Conservation (phyloP, 306 rosid genomes). For the Prunus kanzakura region DNA sequence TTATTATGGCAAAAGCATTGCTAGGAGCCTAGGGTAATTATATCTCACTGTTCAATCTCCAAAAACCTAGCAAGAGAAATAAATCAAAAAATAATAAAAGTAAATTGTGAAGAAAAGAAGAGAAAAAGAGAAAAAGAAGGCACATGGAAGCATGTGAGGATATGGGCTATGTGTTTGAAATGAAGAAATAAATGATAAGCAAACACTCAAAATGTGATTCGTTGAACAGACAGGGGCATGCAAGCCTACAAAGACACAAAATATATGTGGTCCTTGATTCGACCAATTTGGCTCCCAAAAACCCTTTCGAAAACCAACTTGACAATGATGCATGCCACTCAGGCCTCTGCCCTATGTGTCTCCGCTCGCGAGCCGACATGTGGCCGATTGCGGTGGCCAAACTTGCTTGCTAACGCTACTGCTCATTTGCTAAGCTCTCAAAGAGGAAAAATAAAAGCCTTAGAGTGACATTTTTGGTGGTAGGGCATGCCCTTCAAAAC, state of each 20-base stretch:
- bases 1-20: no score
- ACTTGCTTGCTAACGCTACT: conserved; percentile 24
- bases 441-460: conserved; percentile 25
- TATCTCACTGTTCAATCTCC: no score
- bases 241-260: not conserved
- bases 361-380: conserved; percentile 22
- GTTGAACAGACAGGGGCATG: not conserved
- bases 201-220: conserved; percentile 30
- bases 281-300: conserved; percentile 19
- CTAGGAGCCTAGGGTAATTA: no score
- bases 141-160: conserved; percentile 77
- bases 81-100: not conserved
- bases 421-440: conserved; percentile 2
- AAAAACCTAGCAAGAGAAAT: no score
- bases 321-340: conserved; percentile 24
- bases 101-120: not conserved
- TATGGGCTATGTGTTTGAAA: conserved; percentile 26
- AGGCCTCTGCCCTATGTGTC: conserved; percentile 8
- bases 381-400: conserved; percentile 25
- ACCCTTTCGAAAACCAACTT: conserved; percentile 21
- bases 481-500: conserved; percentile 25
- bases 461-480: not conserved
- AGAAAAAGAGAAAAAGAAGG: conserved; percentile 36
- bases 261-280: conserved; percentile 34
- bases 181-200: conserved; percentile 24